Evolutionary conservation across 2,329 filamentous ascomycete genomes (phyloP).

Genomic region (Nigrospora osmanthi): DNA sequence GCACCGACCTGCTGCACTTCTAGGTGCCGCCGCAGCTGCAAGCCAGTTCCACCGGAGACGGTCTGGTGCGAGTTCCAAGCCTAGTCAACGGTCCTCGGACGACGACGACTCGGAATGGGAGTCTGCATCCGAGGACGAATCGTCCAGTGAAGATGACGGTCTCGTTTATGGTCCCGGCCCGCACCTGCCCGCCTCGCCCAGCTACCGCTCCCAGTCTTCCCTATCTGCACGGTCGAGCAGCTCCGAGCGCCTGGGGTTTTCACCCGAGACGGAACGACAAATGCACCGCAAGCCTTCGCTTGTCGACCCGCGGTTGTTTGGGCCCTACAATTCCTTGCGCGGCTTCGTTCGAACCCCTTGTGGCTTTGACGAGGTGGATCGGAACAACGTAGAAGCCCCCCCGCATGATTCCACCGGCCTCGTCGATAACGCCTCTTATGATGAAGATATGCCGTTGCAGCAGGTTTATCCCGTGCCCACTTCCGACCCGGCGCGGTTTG

Average conservation of each 20-base stretch:
- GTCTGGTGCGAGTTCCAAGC: conserved; percentile 31
- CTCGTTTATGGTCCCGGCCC: conserved; percentile 33
- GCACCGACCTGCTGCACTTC: conserved; percentile 26
- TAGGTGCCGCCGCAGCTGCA: conserved; percentile 31
- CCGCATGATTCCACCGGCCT: conserved; percentile 26
- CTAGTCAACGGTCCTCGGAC: conserved; percentile 25
- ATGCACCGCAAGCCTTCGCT: conserved; percentile 30
- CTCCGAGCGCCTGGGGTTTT: background rate
- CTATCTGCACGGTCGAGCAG: background rate
- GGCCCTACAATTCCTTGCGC: conserved; percentile 52
- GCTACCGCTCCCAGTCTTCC: conserved; percentile 6
- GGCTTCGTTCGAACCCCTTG: conserved; percentile 48
- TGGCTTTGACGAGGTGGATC: conserved; percentile 39
- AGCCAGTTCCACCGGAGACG: conserved; percentile 31
- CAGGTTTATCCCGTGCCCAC: conserved; percentile 61
- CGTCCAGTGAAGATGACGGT: conserved; percentile 31
- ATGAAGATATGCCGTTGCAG: conserved; percentile 40
- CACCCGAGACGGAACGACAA: conserved; percentile 7
- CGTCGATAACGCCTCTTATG: conserved; percentile 25
- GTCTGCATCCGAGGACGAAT: conserved; percentile 43
- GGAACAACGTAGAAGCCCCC: conserved; percentile 18
- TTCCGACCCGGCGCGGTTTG: conserved; percentile 55
- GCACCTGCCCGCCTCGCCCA: conserved; percentile 11
- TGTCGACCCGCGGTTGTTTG: conserved; percentile 52
- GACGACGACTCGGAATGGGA: conserved; percentile 41